Evolutionary conservation across 2,329 filamentous ascomycete species (phyloP), one percentile per base, ranked within the genome.

Genomic region (Fusarium pininemorale): DNA sequence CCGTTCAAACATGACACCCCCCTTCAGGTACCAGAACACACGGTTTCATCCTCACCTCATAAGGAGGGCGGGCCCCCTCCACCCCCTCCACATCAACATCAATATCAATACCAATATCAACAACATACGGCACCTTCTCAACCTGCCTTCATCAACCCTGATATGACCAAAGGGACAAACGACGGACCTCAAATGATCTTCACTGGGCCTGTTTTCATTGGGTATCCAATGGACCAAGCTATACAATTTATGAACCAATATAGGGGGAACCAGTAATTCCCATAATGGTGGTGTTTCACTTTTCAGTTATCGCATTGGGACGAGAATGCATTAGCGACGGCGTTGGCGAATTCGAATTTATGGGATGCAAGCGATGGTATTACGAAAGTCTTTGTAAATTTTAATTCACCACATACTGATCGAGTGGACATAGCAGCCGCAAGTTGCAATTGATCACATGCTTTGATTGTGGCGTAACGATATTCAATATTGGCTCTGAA

Each of bases 141-240:
- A 72, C 89, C 89, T 26, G 80, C 87, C 2, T 90, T 91, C 63
- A 82, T 91, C 75, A 87, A 87, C 72, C 80, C 86, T 45, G 78
- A 81, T 61, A 70, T 82, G 42, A 58, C 78, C 54, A 81, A 84
- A 74, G 78, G 77, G 60, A 75, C 74, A 11, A 70, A 72, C 44
- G 79, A 76, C 15, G 75, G 75, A 15, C 89, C 93, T 15, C 92
- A 93, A 76, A 93, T 98, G 89, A 87, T 97, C 1, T 98, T 98
- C 79, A 97, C 94, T 14, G 96, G 96, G 0, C 96, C 96, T 0
- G 95, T 98, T 1, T 98, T 98, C 79, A 94, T 98, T 77, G 96
- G 96, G 0, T 98, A 98, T 79, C 91, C 92, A 15, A 89, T 94
- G 70, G 94, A 97, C 68, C 92, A 97, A 80, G 93, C 94, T n/a